Conservation (phyloP, 441 rosid species). For the Gossypium aridum region DNA sequence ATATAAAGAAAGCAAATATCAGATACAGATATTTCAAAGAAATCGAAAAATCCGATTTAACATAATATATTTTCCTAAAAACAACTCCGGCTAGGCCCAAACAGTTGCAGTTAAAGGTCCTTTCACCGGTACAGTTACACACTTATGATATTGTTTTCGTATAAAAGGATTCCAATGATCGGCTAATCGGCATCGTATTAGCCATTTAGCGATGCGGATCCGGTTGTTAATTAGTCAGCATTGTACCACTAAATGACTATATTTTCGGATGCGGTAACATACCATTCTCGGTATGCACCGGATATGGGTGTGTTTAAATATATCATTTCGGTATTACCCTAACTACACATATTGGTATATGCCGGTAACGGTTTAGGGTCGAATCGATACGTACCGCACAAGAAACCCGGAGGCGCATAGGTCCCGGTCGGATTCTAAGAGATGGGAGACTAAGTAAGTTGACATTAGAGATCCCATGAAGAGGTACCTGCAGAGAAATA, state of each 20-base stretch:
- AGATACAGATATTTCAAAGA: not conserved
- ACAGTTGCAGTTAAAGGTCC: not conserved
- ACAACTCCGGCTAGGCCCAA: not conserved
- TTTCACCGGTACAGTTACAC: not conserved
- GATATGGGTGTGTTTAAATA: not conserved
- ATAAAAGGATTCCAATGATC: not conserved
- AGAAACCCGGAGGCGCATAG: slow-evolving; percentile 27
- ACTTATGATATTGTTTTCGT: not conserved
- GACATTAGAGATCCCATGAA: slow-evolving; percentile 27
- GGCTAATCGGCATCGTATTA: not conserved
- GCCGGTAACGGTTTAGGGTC: not conserved
- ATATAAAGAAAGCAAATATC: not conserved
- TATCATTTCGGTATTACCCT: not conserved
- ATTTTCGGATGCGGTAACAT: not conserved
- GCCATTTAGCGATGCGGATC: not conserved
- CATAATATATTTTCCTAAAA: not conserved
- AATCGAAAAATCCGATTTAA: no score
- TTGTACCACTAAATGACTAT: not conserved
- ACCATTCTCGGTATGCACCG: not conserved
- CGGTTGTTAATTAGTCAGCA: not conserved
- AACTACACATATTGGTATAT: not conserved
- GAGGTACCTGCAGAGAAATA: slow-evolving; percentile 23
- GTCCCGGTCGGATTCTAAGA: slow-evolving; percentile 38
- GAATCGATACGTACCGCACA: slow-evolving; percentile 34
- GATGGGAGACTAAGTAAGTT: slow-evolving; percentile 37